Evolutionary conservation across 2,329 filamentous ascomycete genomes (phyloP), one percentile per base, ranked within the genome.

Genomic region (Colletotrichum neosansevieriae): DNA sequence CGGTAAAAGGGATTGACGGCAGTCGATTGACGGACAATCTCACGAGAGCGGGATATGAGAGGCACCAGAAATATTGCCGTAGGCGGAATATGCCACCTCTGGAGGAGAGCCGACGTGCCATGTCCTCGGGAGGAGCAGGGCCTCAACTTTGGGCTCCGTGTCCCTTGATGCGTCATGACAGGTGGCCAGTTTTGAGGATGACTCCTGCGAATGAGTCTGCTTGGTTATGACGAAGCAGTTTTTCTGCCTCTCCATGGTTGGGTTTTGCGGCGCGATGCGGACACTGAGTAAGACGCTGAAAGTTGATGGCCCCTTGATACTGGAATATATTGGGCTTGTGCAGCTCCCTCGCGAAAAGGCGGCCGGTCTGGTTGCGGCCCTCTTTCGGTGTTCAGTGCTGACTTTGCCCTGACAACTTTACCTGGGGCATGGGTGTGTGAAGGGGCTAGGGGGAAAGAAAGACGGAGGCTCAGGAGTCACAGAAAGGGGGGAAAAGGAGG

Each of bases 1-100:
- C 36, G n/a, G 24, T 21, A 15, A 10, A 49, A 49, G 65, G 42
- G 42, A 17, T 51, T 56, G 17, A 34, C 49, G 66, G 17, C 34
- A 29, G 38, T 66, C 66, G 42, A 66, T 69, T 50, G 56, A 66
- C 61, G 61, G 54, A 68, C 65, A 68, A 68, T 68, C 32, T 67
- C 45, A 32, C 17, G 21, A 11, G 24, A 44, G 51, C 36, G 53
- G 53, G 21, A 40, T 67, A 44, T 15, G 15, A 40, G 24, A 44
- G 47, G 17, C n/a, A 54, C 19, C 32, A 54, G 32, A 44, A 44
- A 11, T 38, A 15, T 44, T 44, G 42, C 13, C 4, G 42, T 15
- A 53, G 24, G 29, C 24, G 17, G 40, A 45, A 45, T 24, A 21
- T 38, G 24, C 56, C 56, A 47, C 9, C 36, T 57, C 15, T 42